Base-by-base conservation (phyloP, 163 green algal genomes). In the Coccomyxa subellipsoidea region DNA sequence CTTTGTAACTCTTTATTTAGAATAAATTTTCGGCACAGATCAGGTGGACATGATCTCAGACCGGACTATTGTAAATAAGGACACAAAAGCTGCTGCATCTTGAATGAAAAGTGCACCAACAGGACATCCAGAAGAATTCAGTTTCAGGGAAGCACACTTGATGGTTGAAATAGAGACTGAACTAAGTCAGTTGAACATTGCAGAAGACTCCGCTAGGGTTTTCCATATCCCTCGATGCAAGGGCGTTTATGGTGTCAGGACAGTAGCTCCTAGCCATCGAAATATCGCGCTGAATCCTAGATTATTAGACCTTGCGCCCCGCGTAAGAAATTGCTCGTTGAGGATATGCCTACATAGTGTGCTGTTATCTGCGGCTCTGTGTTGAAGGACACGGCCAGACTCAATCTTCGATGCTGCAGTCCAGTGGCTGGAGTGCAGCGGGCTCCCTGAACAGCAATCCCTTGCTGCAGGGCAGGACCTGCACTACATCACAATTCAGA, bases 401-500 rank as follows among this genome's bases (percentile, higher is more conserved):
- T 34, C 29, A 18, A 38, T 34, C 66, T n/a, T 59, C 47, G 23
- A 59, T 59, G 47, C 47, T 59, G 47, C 7, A 27, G 66, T 34
- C 29, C 27, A 73, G 66, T 34, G 66, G n/a, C 29, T 34, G 66
- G 29, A 73, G 66, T 37, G n/a, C 21, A 35, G 27, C 66, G n/a
- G n/a, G 29, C 2, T 35, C 66, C 3, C 66, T 35, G 29, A 35
- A 23, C n/a, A 73, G 66, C 66, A 73, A 35, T 23, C n/a, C 66
- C 66, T 37, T 73, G 66, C 66, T 73, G 66, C 66, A 73, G 29
- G n/a, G 66, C 66, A 73, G 66, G 3, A 38, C n/a, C 66, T 73
- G 18, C 66, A 8, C 66, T 23, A 18, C 27, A 73, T 73, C 66
- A n/a, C 66, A 73, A 35, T 35, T 34, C 7, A 35, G 29, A n/a